phyloP scores from a whole-genome alignment of 83 land plant genomes.

The Isoetes engelmannii region DNA sequence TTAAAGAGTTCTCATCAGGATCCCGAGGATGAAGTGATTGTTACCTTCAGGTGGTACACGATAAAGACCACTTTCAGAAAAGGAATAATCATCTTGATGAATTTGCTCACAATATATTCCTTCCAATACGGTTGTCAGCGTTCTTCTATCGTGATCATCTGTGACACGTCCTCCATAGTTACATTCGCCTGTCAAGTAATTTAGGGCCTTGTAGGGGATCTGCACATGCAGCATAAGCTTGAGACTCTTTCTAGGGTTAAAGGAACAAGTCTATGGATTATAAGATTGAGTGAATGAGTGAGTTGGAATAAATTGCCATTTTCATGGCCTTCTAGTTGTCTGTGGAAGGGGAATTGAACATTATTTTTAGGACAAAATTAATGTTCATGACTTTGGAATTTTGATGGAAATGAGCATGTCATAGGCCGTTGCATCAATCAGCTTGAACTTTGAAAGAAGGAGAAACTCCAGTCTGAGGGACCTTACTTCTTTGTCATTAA shows the following conservation, averaged over 20 bases:
- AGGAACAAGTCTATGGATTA: background rate
- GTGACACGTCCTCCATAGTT: slow-evolving; percentile 43
- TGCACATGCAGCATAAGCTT: slow-evolving; percentile 9
- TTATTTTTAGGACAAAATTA: too few species aligned
- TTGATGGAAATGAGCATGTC: too few species aligned
- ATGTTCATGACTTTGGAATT: too few species aligned
- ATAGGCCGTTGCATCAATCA: too few species aligned
- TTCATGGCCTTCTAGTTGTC: too few species aligned
- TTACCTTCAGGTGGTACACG: slow-evolving; percentile 32
- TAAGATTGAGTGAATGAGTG: background rate
- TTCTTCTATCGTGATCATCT: slow-evolving; percentile 38
- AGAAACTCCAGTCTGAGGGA: too few species aligned
- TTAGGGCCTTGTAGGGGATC: slow-evolving; percentile 35
- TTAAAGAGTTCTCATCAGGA: background rate
- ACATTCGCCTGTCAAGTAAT: slow-evolving; percentile 35
- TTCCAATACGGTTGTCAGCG: slow-evolving; percentile 25
- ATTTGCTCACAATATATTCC: slow-evolving; percentile 20
- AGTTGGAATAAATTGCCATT: background rate
- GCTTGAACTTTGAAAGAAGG: too few species aligned
- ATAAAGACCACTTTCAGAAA: slow-evolving; percentile 30
- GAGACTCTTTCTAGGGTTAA: too few species aligned
- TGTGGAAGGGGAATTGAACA: too few species aligned
- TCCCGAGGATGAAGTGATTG: background rate
- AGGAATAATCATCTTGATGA: slow-evolving; percentile 21
- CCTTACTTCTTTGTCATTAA: too few species aligned